These are phyloP conservation scores for Coniochaeta ligniaria DNA, from an alignment of 2,329 filamentous ascomycete genomes.

Conservation along the genomic window DNA sequence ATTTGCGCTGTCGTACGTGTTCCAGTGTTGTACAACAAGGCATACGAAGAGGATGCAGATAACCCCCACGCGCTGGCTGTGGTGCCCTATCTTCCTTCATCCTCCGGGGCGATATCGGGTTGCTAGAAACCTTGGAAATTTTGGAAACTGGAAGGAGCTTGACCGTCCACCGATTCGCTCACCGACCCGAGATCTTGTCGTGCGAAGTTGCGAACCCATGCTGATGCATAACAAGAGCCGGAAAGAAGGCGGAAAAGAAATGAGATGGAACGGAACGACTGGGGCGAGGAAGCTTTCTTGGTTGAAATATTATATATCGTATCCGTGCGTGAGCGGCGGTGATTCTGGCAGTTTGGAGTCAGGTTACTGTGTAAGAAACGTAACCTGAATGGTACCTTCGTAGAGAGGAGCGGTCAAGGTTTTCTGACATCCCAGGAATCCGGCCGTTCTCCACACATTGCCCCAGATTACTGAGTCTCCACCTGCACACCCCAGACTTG, in stretches of 20 bases:
- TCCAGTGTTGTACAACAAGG: background rate
- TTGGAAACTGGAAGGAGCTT: background rate
- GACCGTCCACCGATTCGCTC: background rate
- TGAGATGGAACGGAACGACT: background rate
- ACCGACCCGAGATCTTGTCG: background rate
- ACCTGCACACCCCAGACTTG: background rate
- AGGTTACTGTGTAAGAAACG: too few relatives aligned
- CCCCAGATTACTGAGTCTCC: background rate
- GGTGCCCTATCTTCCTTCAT: background rate
- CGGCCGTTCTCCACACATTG: constrained; percentile 2
- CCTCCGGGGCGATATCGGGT: background rate
- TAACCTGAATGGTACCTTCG: too few relatives aligned
- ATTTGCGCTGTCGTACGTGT: background rate
- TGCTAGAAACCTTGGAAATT: background rate
- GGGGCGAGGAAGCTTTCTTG: background rate
- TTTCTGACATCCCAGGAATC: constrained; percentile 1
- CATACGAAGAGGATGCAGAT: background rate
- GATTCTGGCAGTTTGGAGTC: background rate
- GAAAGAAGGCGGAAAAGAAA: background rate
- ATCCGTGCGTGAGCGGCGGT: background rate
- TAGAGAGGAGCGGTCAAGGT: too few relatives aligned
- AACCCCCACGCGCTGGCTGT: background rate
- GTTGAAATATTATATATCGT: background rate
- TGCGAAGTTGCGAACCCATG: background rate
- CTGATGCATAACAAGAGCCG: background rate